A percentile compares a stretch with the other conserved stretches of the same genome.
These are phyloP conservation scores for Pseudisothecium myosuroides DNA, from an alignment of 225 moss, liverwort and hornwort genomes.

Conservation along the genomic window DNA sequence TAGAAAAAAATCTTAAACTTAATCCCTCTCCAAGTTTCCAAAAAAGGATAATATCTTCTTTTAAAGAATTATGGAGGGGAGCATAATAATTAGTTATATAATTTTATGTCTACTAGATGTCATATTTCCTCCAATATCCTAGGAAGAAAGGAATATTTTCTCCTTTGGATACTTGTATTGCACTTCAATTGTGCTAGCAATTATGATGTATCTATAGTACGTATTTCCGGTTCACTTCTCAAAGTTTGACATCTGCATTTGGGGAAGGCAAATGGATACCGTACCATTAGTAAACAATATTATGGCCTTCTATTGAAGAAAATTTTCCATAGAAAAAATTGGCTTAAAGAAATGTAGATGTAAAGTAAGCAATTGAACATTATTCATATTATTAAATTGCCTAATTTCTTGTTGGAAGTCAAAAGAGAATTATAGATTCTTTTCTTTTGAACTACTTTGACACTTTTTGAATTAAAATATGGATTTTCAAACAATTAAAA, in stretches of 20 bases:
- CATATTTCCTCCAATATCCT: rapidly evolving
- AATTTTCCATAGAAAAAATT: not conserved
- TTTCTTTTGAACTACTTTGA: not conserved
- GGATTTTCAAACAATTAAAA: not conserved
- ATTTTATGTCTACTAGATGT: not conserved
- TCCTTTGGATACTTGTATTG: no score
- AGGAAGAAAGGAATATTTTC: not conserved
- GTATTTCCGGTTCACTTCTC: rapidly evolving
- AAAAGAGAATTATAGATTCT: rapidly evolving
- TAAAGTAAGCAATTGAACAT: not conserved
- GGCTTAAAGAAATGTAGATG: not conserved
- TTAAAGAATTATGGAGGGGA: not conserved
- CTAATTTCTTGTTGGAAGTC: not conserved
- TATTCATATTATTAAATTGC: not conserved
- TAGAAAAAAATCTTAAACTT: not conserved
- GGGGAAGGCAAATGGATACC: not conserved
- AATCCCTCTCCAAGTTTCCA: no score
- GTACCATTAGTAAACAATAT: not conserved
- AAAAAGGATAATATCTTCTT: not conserved
- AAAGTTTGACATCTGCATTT: not conserved
- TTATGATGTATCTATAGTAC: not conserved
- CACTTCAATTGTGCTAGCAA: no score
- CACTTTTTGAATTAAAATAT: not conserved
- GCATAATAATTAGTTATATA: not conserved
- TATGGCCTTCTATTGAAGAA: not conserved